phyloP scores from a whole-genome alignment of 2,329 filamentous ascomycete species.

The Arthrinium phaeospermum region DNA sequence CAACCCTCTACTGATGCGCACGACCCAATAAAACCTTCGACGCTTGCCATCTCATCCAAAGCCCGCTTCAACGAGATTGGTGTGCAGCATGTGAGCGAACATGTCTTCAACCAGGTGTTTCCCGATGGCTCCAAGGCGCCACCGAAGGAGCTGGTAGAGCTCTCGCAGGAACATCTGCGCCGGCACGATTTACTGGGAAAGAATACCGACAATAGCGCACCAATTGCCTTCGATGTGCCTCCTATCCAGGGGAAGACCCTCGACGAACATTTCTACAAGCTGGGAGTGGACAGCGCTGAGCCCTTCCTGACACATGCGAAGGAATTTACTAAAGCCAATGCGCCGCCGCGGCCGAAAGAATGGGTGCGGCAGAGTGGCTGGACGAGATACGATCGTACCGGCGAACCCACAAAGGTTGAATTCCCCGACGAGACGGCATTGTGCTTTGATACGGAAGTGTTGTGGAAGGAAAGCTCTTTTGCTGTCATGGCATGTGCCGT shows the following conservation, averaged over 20 bases:
- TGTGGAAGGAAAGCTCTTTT: conserved; percentile 92
- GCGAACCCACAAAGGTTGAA: conserved; percentile 71
- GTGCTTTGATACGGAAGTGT: conserved; percentile 94
- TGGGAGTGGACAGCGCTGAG: conserved; percentile 86
- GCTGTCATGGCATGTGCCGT: conserved; percentile 97
- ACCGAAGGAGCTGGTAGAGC: conserved; percentile 73
- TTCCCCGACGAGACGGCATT: conserved; percentile 82
- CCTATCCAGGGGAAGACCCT: conserved; percentile 77
- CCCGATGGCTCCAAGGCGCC: conserved; percentile 60
- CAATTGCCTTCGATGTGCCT: conserved; percentile 88
- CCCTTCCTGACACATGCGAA: conserved; percentile 81
- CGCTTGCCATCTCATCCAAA: conserved; percentile 51
- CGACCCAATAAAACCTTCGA: not conserved
- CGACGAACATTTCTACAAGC: conserved; percentile 91
- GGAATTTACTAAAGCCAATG: conserved; percentile 68
- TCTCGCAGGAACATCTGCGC: conserved; percentile 81
- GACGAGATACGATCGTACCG: conserved; percentile 88
- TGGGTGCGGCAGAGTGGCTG: conserved; percentile 86
- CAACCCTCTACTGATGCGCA: conserved; percentile 23
- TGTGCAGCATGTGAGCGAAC: conserved; percentile 87
- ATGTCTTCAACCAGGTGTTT: conserved; percentile 87
- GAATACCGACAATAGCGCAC: conserved; percentile 76
- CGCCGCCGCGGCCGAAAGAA: conserved; percentile 66
- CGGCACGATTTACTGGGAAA: conserved; percentile 90
- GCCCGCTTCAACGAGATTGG: conserved; percentile 90